Percentiles rank a stretch among this genome's conserved stretches.
phyloP scores from a whole-genome alignment of 2,329 filamentous ascomycete species.

The Venturia oleaginea region DNA sequence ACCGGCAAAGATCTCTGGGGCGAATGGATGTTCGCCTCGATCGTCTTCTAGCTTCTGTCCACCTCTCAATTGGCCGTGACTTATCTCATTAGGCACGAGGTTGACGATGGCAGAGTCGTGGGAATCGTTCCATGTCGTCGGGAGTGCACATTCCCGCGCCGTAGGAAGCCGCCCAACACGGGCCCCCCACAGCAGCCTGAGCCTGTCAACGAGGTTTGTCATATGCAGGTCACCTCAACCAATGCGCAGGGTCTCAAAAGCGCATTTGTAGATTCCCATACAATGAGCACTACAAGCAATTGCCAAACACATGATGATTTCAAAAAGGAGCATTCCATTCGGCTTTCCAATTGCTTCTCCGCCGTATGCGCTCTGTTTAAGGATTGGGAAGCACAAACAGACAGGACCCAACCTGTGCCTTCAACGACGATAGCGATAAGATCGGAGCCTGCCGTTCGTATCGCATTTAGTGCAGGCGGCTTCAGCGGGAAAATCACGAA shows the following conservation, averaged over 20 bases:
- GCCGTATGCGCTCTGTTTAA: background rate
- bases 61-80: background rate
- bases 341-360: background rate
- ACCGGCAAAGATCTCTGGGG: background rate
- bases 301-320: background rate
- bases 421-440: background rate
- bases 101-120: background rate
- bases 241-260: background rate
- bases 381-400: background rate
- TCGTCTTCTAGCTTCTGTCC: background rate
- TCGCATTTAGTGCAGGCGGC: background rate
- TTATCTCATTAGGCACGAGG: background rate
- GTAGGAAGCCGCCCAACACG: background rate
- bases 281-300: slow-evolving; percentile 1
- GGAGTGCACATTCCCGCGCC: background rate
- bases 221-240: slow-evolving; percentile 7
- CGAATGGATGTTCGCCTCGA: background rate
- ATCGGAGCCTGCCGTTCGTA: background rate
- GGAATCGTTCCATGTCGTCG: background rate
- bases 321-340: background rate
- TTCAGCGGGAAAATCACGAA: background rate
- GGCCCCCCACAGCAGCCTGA: background rate
- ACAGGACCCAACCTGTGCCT: background rate
- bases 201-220: slow-evolving; percentile 6
- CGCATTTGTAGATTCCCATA: slow-evolving; percentile 4